Evolutionary conservation across 2,329 filamentous ascomycete species (phyloP).

Genomic region (Alternaria panax): DNA sequence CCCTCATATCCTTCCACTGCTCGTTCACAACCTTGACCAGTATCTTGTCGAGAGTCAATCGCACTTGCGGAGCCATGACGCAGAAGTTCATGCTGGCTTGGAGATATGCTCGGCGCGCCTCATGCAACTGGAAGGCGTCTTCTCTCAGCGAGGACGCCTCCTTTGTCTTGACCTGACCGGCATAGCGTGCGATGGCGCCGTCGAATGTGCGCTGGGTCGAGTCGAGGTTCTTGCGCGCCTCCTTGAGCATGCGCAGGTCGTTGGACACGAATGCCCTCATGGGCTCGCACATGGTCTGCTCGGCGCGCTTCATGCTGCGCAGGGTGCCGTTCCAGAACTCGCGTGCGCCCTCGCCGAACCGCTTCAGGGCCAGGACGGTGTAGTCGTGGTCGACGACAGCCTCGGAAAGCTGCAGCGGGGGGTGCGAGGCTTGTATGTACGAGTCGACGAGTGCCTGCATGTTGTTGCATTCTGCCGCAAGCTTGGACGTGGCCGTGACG

Average conservation of each 20-base stretch:
- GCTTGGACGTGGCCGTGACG: constrained; percentile 66
- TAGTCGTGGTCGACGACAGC: constrained; percentile 94
- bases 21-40: constrained; percentile 85
- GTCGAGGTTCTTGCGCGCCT: constrained; percentile 78
- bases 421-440: constrained; percentile 78
- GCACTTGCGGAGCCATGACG: constrained; percentile 83
- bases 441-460: constrained; percentile 81
- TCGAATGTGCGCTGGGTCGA: constrained; percentile 85
- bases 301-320: constrained; percentile 76
- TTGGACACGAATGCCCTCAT: constrained; percentile 78
- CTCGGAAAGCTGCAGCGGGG: constrained; percentile 77
- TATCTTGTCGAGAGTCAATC: constrained; percentile 83
- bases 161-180: constrained; percentile 88
- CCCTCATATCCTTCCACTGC: constrained; percentile 85
- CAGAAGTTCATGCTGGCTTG: constrained; percentile 95
- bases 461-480: constrained; percentile 70
- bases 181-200: constrained; percentile 78
- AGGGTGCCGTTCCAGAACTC: constrained; percentile 87
- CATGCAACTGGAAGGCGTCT: constrained; percentile 94
- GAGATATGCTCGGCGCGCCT: constrained; percentile 87
- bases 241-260: constrained; percentile 86
- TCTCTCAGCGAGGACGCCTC: constrained; percentile 90
- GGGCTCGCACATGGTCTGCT: constrained; percentile 79
- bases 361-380: constrained; percentile 83
- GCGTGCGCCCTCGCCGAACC: constrained; percentile 82